These are phyloP conservation scores for Emericellopsis cladophorae DNA, from an alignment of 2,329 filamentous ascomycete species.

Conservation along the genomic window DNA sequence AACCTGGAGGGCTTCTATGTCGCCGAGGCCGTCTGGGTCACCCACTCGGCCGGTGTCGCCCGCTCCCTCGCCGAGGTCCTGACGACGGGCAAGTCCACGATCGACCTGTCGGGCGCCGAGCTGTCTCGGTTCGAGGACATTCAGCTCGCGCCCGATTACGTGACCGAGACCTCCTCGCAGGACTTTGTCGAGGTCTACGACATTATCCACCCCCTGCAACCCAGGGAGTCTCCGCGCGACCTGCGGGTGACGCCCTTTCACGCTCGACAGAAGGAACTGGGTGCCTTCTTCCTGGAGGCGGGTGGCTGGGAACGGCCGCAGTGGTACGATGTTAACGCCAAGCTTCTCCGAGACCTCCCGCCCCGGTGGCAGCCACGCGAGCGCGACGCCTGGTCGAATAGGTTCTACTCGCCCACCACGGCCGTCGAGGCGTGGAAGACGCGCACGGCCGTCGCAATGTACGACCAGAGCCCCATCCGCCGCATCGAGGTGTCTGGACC, in stretches of 20 bases:
- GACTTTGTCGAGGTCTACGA: slow-evolving; percentile 55
- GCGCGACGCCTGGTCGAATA: slow-evolving; percentile 45
- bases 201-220: slow-evolving; percentile 48
- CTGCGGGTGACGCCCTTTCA: slow-evolving; percentile 48
- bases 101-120: slow-evolving; percentile 47
- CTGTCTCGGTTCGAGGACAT: slow-evolving; percentile 48
- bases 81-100: slow-evolving; percentile 38
- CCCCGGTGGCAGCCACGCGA: slow-evolving; percentile 38
- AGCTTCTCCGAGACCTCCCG: slow-evolving; percentile 36
- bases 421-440: slow-evolving; percentile 54
- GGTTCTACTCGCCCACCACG: slow-evolving; percentile 43
- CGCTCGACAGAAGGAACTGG: slow-evolving; percentile 37
- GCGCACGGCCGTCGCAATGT: slow-evolving; percentile 47
- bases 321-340: slow-evolving; percentile 46
- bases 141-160: slow-evolving; percentile 41
- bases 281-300: slow-evolving; percentile 44
- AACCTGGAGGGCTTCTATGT: slow-evolving; percentile 49
- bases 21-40: slow-evolving; percentile 55
- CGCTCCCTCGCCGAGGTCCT: slow-evolving; percentile 46
- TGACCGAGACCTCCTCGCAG: slow-evolving; percentile 44
- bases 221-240: slow-evolving; percentile 41
- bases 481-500: slow-evolving; percentile 45
- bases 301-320: slow-evolving; percentile 51
- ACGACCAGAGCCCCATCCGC: slow-evolving; percentile 48
- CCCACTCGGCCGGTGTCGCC: slow-evolving; percentile 51